Evolutionary conservation across 2,329 filamentous ascomycete species (phyloP).

Genomic region (Ceratocystis papillata): DNA sequence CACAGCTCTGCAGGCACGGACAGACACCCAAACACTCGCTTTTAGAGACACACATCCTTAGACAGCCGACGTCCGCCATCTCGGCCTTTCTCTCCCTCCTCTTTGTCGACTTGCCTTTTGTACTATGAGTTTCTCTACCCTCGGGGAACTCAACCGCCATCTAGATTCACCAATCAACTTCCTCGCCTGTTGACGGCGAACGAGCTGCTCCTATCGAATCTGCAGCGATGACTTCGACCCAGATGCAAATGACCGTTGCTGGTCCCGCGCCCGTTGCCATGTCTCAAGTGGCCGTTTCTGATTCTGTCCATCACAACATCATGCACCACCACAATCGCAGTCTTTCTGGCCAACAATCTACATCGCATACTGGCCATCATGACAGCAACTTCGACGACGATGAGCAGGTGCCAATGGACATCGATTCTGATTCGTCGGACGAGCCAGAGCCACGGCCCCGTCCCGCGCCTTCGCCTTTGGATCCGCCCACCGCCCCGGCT

Average conservation of each 20-base stretch:
- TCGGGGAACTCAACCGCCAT: constrained; percentile 13
- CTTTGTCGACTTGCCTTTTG: neutral
- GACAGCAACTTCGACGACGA: constrained; percentile 12
- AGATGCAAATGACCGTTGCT: constrained; percentile 23
- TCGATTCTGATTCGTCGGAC: constrained; percentile 17
- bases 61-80: no score
- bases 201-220: constrained; percentile 19
- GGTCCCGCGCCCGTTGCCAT: constrained; percentile 21
- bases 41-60: no score
- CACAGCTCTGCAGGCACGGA: no score
- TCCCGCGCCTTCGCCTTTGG: neutral
- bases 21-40: no score
- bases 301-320: constrained; percentile 13
- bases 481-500: neutral
- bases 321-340: neutral
- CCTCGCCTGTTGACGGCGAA: constrained; percentile 19
- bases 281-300: constrained; percentile 17
- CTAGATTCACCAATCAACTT: constrained; percentile 9
- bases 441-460: neutral
- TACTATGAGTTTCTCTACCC: constrained; percentile 20
- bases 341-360: neutral
- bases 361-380: neutral
- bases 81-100: neutral
- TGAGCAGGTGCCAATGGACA: constrained; percentile 23
- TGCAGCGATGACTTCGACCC: constrained; percentile 25